A percentile compares a stretch with the other conserved stretches of the same genome.
These are phyloP conservation scores for Candida taoyuanica DNA, from an alignment of 805 yeast species.

Conservation along the genomic window DNA sequence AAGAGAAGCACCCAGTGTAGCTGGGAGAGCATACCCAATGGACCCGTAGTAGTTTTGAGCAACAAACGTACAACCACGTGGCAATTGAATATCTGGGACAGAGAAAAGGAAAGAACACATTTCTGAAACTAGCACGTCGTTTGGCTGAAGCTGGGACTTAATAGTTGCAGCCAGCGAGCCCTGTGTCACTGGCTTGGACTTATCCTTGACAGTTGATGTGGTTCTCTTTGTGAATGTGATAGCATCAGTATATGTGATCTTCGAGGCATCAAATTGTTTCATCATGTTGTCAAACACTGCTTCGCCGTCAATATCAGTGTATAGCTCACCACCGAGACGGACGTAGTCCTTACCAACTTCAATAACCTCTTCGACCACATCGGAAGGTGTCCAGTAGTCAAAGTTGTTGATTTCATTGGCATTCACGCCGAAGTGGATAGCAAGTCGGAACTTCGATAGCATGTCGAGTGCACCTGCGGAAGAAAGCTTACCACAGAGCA, in stretches of 20 bases:
- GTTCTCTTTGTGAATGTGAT: not conserved
- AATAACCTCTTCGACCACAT: constrained; percentile 17
- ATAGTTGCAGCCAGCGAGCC: constrained; percentile 47
- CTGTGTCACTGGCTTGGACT: constrained; percentile 11
- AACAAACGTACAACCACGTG: constrained; percentile 45
- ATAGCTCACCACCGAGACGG: constrained; percentile 16
- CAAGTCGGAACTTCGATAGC: constrained; percentile 54
- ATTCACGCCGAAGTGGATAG: constrained; percentile 65
- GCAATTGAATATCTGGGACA: constrained; percentile 51
- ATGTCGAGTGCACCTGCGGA: constrained; percentile 39
- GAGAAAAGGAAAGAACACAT: constrained; percentile 67
- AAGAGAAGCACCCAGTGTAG: constrained; percentile 56
- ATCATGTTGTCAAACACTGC: constrained; percentile 16
- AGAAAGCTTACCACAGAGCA: constrained; percentile 58
- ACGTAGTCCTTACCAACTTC: constrained; percentile 26
- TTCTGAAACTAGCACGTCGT: constrained; percentile 57
- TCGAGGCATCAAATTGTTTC: constrained; percentile 9
- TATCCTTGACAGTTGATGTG: constrained; percentile 2
- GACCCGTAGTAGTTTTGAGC: constrained; percentile 66
- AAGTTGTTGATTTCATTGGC: constrained; percentile 52
- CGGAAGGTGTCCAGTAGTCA: constrained; percentile 5
- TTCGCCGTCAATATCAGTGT: constrained; percentile 17
- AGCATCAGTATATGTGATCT: not conserved
- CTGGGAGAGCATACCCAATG: constrained; percentile 61
- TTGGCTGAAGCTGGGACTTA: constrained; percentile 46